Evolutionary conservation across 495 filamentous ascomycete genomes (phyloP).

Genomic region (Penicillium taxi): DNA sequence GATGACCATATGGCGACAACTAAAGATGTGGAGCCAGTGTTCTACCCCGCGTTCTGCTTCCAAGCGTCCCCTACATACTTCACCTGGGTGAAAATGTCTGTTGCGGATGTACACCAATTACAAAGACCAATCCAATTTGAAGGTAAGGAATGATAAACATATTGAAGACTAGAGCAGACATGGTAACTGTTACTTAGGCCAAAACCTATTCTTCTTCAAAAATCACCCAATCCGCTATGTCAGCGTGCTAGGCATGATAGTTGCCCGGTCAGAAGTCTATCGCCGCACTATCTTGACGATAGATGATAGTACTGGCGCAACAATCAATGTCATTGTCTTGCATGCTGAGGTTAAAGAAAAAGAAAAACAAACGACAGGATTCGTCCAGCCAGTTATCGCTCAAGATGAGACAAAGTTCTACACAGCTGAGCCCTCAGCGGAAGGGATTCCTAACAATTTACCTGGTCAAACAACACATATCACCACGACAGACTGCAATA

Average conservation of each 20-base stretch:
- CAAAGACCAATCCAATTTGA: conserved; percentile 52
- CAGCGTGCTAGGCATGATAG: conserved; percentile 63
- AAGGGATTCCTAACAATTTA: too few species aligned
- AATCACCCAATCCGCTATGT: conserved; percentile 92
- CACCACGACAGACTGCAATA: conserved; percentile 20
- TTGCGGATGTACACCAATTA: conserved; percentile 57
- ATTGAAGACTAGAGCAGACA: background rate
- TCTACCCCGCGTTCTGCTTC: conserved; percentile 85
- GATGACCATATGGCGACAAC: conserved; percentile 32
- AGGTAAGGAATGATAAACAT: conserved; percentile 52
- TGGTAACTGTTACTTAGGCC: too few species aligned
- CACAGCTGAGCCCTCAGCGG: too few species aligned
- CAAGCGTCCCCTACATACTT: conserved; percentile 72
- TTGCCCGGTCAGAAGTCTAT: conserved; percentile 61
- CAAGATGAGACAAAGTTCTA: too few species aligned
- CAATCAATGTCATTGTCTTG: conserved; percentile 51
- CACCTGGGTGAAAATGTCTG: conserved; percentile 73
- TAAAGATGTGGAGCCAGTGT: conserved; percentile 26
- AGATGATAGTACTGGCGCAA: conserved; percentile 80
- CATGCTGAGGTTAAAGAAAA: too few species aligned
- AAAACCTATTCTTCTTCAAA: conserved; percentile 65
- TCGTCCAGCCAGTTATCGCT: too few species aligned
- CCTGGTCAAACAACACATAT: conserved; percentile 13
- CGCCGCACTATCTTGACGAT: conserved; percentile 57
- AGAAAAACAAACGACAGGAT: too few species aligned